Conservation (phyloP, 768 basidiomycete genomes). For the Mycena amicta region DNA sequence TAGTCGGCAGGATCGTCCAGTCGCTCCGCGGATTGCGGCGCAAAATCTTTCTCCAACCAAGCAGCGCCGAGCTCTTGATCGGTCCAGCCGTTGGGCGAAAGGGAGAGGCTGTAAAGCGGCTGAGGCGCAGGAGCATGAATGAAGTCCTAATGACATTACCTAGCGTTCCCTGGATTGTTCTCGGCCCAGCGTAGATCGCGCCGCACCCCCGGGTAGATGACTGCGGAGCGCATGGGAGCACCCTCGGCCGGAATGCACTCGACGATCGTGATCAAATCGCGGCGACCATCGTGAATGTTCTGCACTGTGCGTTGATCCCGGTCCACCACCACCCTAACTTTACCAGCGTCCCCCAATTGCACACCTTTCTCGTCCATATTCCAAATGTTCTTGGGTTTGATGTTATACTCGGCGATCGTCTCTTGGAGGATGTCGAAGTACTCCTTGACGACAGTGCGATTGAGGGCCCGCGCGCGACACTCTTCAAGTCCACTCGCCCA, state of each 20-base stretch:
- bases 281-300: conserved; percentile 30
- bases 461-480: conserved; percentile 6
- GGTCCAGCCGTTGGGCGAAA: conserved; percentile 27
- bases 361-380: conserved; percentile 38
- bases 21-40: conserved; percentile 4
- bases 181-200: conserved; percentile 37
- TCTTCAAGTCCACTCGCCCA: conserved; percentile 9
- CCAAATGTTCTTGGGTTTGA: conserved; percentile 31
- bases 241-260: conserved; percentile 43
- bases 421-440: conserved; percentile 29
- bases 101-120: conserved; percentile 19
- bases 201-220: conserved; percentile 40
- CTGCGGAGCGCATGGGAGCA: conserved; percentile 28
- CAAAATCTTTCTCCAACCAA: conserved; percentile 25
- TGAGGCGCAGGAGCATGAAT: too few species aligned
- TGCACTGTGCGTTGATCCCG: conserved; percentile 23
- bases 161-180: conserved; percentile 12
- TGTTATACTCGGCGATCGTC: conserved; percentile 25
- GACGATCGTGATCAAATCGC: conserved; percentile 45
- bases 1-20: conserved; percentile 6
- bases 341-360: conserved; percentile 28
- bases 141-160: not conserved
- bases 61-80: conserved; percentile 17
- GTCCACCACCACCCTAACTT: conserved; percentile 22
- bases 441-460: conserved; percentile 22